These are phyloP conservation scores for Backusella tarrabulga DNA, from an alignment of 192 early-diverging fungal species.

Conservation along the genomic window DNA sequence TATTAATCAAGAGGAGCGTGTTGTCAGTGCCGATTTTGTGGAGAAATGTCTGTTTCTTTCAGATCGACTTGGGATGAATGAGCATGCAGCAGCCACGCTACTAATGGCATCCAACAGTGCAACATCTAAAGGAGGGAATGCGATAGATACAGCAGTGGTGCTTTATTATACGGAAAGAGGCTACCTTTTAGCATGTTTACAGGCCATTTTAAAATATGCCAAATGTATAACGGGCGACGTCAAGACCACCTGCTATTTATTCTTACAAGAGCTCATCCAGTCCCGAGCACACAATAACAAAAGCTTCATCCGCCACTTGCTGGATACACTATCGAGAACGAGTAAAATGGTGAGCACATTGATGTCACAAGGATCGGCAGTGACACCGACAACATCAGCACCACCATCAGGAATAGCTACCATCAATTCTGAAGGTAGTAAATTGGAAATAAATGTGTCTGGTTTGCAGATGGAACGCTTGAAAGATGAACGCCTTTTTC, in stretches of 20 bases:
- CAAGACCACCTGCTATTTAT: constrained; percentile 42
- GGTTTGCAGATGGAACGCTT: constrained; percentile 40
- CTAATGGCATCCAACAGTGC: constrained; percentile 53
- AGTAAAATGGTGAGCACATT: constrained; percentile 47
- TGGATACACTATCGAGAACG: constrained; percentile 48
- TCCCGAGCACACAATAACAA: not conserved
- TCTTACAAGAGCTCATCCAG: constrained; percentile 40
- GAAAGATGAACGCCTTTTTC: constrained; percentile 36
- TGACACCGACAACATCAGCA: constrained; percentile 38
- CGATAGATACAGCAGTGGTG: constrained; percentile 63
- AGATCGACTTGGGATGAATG: constrained; percentile 79
- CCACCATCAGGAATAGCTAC: not conserved
- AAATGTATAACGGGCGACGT: constrained; percentile 42
- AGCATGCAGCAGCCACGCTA: constrained; percentile 69
- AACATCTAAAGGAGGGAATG: constrained; percentile 51
- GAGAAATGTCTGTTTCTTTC: constrained; percentile 65
- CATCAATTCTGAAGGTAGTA: not conserved
- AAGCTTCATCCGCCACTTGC: constrained; percentile 49
- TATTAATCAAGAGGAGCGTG: constrained; percentile 58
- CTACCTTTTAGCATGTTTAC: constrained; percentile 56
- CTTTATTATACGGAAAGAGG: constrained; percentile 67
- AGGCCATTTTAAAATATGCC: constrained; percentile 53
- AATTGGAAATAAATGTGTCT: constrained; percentile 40
- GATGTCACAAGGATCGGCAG: constrained; percentile 43
- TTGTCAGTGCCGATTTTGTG: constrained; percentile 70